Percentiles rank a stretch among this genome's conserved stretches.
phyloP scores from a whole-genome alignment of 2,329 filamentous ascomycete genomes.

The Hymenoscyphus fructigenus region DNA sequence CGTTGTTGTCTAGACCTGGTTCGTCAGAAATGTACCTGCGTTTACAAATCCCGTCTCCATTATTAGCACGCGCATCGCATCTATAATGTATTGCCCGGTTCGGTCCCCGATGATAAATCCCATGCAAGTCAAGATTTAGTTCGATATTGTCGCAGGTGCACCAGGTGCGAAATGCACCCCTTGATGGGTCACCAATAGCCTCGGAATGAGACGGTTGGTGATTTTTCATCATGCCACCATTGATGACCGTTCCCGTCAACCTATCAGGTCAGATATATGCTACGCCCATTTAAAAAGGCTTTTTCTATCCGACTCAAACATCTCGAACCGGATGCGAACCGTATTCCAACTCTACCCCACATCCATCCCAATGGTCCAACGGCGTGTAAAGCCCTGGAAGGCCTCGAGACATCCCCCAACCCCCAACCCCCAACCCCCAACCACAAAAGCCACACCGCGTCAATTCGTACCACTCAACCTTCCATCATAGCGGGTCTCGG shows the following conservation, averaged over 20 bases:
- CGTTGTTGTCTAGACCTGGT: not conserved
- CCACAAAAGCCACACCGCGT: not conserved
- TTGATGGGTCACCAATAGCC: too few relatives aligned
- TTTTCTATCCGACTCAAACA: not conserved
- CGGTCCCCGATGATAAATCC: not conserved
- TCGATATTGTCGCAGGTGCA: too few relatives aligned
- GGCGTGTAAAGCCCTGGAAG: not conserved
- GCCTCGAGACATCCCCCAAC: too few relatives aligned
- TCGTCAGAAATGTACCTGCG: constrained; percentile 3
- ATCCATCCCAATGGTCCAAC: not conserved
- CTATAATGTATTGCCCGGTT: not conserved
- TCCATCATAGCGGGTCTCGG: not conserved
- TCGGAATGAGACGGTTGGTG: too few relatives aligned
- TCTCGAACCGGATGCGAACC: not conserved
- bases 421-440: too few relatives aligned
- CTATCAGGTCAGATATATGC: too few relatives aligned
- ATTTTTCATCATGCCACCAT: too few relatives aligned
- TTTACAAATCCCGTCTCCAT: constrained; percentile 1
- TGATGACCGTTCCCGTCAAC: too few relatives aligned
- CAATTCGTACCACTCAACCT: not conserved
- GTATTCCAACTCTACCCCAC: not conserved
- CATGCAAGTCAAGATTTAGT: too few relatives aligned
- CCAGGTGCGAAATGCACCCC: too few relatives aligned
- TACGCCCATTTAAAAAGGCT: not conserved
- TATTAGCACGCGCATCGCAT: not conserved